Conservation (phyloP, 106 monocot genomes). For the Allium sativum region DNA sequence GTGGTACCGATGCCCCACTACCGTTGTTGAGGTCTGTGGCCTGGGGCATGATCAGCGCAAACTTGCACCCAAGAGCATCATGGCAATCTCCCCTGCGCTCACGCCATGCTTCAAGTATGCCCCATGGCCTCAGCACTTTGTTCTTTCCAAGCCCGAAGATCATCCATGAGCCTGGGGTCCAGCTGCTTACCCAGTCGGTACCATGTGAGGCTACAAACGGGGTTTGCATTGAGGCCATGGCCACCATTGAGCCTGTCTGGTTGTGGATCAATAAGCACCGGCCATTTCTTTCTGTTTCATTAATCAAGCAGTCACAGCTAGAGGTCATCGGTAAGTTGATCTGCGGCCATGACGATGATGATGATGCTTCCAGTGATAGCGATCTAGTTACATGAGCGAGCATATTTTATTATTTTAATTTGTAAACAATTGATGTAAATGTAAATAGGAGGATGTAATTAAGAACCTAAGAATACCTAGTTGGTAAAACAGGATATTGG, state of each 20-base stretch:
- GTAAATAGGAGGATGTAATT: neutral
- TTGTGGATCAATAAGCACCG: constrained; percentile 86
- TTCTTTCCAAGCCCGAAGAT: constrained; percentile 67
- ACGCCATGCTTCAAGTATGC: constrained; percentile 87
- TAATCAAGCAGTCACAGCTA: constrained; percentile 41
- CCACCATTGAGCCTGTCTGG: constrained; percentile 79
- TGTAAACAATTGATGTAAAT: neutral
- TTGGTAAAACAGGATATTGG: constrained; percentile 27
- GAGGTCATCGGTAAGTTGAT: too few species aligned
- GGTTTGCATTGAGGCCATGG: constrained; percentile 82
- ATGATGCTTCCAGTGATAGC: constrained; percentile 24
- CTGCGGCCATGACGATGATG: too few species aligned
- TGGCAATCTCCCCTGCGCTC: constrained; percentile 49
- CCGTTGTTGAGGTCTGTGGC: constrained; percentile 15
- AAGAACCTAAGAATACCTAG: constrained; percentile 25
- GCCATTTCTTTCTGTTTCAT: constrained; percentile 76
- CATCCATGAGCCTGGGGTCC: constrained; percentile 92
- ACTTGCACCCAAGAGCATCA: constrained; percentile 59
- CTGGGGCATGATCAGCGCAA: constrained; percentile 65
- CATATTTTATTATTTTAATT: neutral
- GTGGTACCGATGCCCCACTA: constrained; percentile 21
- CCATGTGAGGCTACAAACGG: constrained; percentile 85
- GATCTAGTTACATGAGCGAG: constrained; percentile 21
- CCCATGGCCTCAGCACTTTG: constrained; percentile 80
- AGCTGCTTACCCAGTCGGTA: constrained; percentile 65